Evolutionary conservation across 129 eudicot genomes (phyloP).

Genomic region (Dittrichia graveolens): DNA sequence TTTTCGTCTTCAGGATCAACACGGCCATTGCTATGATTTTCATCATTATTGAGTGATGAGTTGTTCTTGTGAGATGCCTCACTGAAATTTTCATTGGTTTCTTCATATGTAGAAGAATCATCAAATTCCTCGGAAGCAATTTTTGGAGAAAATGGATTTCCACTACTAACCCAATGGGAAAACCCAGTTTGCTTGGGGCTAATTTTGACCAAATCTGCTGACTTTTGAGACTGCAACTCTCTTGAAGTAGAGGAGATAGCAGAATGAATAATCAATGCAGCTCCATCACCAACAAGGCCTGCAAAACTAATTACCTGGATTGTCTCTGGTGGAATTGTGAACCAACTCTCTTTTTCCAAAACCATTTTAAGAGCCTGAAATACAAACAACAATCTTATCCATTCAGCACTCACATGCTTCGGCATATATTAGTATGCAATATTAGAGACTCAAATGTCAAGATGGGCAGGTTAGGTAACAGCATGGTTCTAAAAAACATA

Average conservation of each 20-base stretch:
- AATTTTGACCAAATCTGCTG: slow-evolving; percentile 38
- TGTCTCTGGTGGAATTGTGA: slow-evolving; percentile 67
- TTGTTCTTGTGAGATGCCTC: slow-evolving; percentile 29
- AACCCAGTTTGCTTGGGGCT: slow-evolving; percentile 65
- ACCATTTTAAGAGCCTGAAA: slow-evolving; percentile 91
- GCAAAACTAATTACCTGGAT: slow-evolving; percentile 76
- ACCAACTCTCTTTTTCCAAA: slow-evolving; percentile 85
- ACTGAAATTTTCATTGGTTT: slow-evolving; percentile 37
- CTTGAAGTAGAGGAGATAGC: slow-evolving; percentile 37
- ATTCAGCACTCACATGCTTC: slow-evolving; percentile 12
- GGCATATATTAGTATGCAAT: not conserved
- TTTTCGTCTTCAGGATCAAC: slow-evolving; percentile 76
- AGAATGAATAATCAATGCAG: slow-evolving; percentile 58
- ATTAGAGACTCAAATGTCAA: slow-evolving; percentile 2
- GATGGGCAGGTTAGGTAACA: not conserved
- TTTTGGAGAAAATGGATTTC: slow-evolving; percentile 64
- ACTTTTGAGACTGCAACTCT: slow-evolving; percentile 41
- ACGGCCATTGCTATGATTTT: slow-evolving; percentile 53
- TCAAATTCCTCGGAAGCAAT: slow-evolving; percentile 45
- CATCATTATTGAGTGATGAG: slow-evolving; percentile 31
- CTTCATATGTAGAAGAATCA: slow-evolving; percentile 46
- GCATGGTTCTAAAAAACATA: no score
- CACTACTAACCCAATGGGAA: slow-evolving; percentile 62
- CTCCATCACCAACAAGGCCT: slow-evolving; percentile 95
- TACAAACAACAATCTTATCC: slow-evolving; percentile 2